Percentiles rank a stretch among this genome's conserved stretches.
phyloP scores from a whole-genome alignment of 805 yeast genomes.

The Blastobotrys terrestris region DNA sequence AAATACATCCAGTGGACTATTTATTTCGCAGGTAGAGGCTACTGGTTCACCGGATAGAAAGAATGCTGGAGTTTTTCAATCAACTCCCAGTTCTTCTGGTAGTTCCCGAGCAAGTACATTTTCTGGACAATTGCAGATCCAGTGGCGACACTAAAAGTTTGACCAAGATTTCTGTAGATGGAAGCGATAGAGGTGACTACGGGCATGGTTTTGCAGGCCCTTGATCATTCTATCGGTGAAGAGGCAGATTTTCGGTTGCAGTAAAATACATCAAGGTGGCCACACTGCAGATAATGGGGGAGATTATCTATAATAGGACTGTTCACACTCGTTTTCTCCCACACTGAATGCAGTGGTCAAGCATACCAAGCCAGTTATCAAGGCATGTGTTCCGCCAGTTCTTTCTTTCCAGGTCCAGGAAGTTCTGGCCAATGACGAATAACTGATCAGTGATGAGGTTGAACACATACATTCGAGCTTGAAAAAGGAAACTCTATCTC shows the following conservation, averaged over 20 bases:
- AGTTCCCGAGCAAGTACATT: conserved; percentile 3
- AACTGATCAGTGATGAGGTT: conserved; percentile 7
- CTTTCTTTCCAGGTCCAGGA: not conserved
- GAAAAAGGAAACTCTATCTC: conserved; percentile 14
- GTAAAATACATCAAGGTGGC: not conserved
- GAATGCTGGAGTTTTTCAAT: conserved; percentile 8
- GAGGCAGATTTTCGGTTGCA: not conserved
- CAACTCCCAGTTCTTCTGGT: not conserved
- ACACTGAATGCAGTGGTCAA: conserved; percentile 9
- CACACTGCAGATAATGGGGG: not conserved
- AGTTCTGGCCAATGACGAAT: conserved; percentile 7
- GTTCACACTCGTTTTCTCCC: conserved; percentile 9
- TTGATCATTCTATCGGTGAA: not conserved
- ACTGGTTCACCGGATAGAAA: conserved; percentile 2
- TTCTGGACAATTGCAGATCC: conserved; percentile 12
- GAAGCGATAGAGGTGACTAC: conserved; percentile 9
- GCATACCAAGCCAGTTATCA: conserved; percentile 7
- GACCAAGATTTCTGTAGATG: conserved; percentile 10
- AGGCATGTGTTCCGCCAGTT: not conserved
- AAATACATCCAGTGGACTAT: not conserved
- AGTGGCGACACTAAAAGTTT: conserved; percentile 12
- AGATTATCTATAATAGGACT: conserved; percentile 9
- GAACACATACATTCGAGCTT: conserved; percentile 10
- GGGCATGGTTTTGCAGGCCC: conserved; percentile 10
- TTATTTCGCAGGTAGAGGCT: conserved; percentile 2